Percentiles rank a stretch among this genome's conserved stretches.
These are phyloP conservation scores for Mucor velutinosus DNA, from an alignment of 371 early-diverging fungal species.

Conservation along the genomic window DNA sequence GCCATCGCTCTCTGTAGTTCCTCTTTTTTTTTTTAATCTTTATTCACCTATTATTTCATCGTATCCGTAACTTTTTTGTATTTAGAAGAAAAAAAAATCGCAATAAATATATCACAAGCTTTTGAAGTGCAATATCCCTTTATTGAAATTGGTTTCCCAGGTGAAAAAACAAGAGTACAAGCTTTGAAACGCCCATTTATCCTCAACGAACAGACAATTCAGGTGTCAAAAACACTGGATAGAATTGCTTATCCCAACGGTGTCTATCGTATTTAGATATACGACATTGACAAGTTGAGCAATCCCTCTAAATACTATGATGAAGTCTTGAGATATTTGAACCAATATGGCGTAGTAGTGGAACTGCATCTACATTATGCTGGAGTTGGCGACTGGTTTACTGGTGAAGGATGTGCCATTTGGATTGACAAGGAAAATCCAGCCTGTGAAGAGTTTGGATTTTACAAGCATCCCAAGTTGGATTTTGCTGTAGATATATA, in stretches of 20 bases:
- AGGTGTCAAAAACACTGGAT: neutral
- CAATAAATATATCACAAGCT: slow-evolving; percentile 1
- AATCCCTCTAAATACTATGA: neutral
- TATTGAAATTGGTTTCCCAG: neutral
- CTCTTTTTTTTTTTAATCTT: neutral
- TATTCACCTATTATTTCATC: neutral
- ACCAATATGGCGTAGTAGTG: neutral
- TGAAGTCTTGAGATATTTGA: neutral
- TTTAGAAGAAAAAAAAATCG: neutral
- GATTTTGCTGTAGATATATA: no score
- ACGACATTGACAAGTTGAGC: neutral
- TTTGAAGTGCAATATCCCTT: neutral
- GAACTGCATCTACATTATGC: neutral
- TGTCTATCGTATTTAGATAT: neutral
- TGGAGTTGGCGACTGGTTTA: neutral
- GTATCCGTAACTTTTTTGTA: neutral
- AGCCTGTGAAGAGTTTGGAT: no score
- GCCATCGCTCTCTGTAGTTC: neutral
- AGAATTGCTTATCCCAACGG: neutral
- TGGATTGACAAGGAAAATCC: neutral
- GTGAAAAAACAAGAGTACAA: neutral
- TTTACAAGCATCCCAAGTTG: no score
- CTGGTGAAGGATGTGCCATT: neutral
- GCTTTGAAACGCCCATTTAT: neutral
- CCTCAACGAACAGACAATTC: neutral